Base-by-base conservation (phyloP, 371 early-diverging fungal genomes). In the Mucor plumbeus region DNA sequence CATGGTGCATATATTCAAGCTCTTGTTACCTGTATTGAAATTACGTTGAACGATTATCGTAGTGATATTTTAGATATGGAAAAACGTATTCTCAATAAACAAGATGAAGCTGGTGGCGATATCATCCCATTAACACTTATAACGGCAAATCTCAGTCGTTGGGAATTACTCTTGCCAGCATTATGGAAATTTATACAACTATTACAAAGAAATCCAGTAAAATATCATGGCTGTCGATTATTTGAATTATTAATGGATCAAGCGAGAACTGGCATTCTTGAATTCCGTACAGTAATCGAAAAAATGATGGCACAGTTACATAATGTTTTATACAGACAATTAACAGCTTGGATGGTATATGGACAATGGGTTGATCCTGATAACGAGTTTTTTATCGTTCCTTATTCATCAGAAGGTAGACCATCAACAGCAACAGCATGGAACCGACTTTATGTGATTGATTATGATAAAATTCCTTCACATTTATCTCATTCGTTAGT, bases 301-400 rank as follows among this genome's bases (percentile, higher is more conserved):
- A 78, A 76, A n/a, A 71, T 91, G 50, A 74, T 87, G 19, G 63
- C 75, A 1, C 82, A 83, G 5, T 82, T 88, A 19, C 85, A 85
- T 59, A 78, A 77, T 15, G 91, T 91, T 0, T 71, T 92, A 63
- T 89, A 84, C 68, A 80, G 87, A 43, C 91, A 91, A 62, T 75
- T 94, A 7, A 80, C 88, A 4, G 75, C 85, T 0, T 94, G 94
- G 94, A 87, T 91, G 75, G 77, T 91, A 3, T 90, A 90, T 70
- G 94, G 92, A 9, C 81, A 82, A 40, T 77, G 90, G 34, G 73
- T 77, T 15, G 90, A 90, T 65, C 86, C 90, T 1, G 76, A 82
- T 64, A 64, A 72, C 5, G 94, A 92, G 68, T 94, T 92, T 55
- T 94, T 94, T 60, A 81, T 94, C n/a, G 57, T 68, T 4, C 66